These are phyloP conservation scores for Schizochytrium sp. DNA, from an alignment of 108 stramenopile species.

Conservation along the genomic window DNA sequence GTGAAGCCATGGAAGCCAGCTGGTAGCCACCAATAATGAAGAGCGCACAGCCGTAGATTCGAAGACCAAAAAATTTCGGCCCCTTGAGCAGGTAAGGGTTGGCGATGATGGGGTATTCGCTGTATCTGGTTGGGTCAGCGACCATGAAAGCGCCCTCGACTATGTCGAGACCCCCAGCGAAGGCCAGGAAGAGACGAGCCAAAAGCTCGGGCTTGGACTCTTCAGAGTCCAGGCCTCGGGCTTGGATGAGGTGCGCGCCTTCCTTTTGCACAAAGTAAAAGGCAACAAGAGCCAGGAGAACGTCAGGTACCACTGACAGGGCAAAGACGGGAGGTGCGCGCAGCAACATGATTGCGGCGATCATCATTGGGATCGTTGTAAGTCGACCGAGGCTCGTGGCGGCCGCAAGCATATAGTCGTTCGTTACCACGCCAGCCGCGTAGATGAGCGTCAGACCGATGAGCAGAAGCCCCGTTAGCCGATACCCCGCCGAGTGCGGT, in stretches of 20 bases:
- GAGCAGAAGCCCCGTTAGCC: background rate
- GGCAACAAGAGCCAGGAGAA: background rate
- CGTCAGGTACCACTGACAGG: background rate
- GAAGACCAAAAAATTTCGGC: background rate
- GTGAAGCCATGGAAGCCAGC: background rate
- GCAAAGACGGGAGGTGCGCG: background rate
- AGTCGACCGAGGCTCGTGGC: background rate
- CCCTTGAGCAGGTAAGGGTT: background rate
- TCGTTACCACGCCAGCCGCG: background rate
- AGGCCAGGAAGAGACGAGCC: background rate
- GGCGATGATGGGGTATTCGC: background rate
- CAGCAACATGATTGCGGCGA: background rate
- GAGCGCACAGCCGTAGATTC: background rate
- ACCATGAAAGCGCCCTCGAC: background rate
- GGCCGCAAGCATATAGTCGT: background rate
- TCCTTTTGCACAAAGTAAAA: background rate
- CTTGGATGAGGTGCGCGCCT: background rate
- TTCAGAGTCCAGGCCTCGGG: background rate
- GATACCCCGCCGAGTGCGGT: background rate
- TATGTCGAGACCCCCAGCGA: background rate
- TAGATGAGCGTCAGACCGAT: background rate
- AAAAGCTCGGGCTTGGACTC: background rate
- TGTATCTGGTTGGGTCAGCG: background rate
- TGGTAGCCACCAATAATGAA: background rate
- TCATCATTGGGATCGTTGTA: background rate